These are phyloP conservation scores for Monosporascus sp. DNA, from an alignment of 2,329 filamentous ascomycete genomes.

Conservation along the genomic window DNA sequence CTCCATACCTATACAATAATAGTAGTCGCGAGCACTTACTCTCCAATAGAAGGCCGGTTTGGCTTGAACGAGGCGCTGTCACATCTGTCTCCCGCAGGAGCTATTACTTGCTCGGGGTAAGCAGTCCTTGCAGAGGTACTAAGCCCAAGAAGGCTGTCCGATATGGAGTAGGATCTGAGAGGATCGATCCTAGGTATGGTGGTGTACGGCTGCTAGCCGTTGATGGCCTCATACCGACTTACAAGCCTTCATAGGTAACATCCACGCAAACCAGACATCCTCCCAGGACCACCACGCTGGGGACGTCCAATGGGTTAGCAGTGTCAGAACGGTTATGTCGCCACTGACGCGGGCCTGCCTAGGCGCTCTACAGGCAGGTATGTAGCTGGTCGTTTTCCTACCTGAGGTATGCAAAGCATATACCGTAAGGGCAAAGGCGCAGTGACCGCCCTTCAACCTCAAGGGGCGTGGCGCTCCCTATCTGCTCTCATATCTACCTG, in stretches of 20 bases:
- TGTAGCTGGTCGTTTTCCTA: neutral
- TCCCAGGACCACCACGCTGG: neutral
- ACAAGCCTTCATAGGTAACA: neutral
- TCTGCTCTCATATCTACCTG: too few relatives aligned
- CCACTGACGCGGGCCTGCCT: too few relatives aligned
- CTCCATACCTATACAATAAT: too few relatives aligned
- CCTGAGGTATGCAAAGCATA: neutral
- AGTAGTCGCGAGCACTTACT: neutral
- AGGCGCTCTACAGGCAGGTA: neutral
- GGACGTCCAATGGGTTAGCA: neutral
- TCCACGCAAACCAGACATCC: neutral
- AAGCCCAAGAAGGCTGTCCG: neutral
- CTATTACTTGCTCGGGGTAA: neutral
- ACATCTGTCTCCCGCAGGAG: neutral
- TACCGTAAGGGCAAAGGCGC: too few relatives aligned
- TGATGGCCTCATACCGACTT: neutral
- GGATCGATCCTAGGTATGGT: neutral
- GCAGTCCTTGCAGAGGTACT: neutral
- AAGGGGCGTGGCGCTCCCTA: too few relatives aligned
- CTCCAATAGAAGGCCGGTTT: neutral
- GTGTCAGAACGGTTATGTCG: neutral
- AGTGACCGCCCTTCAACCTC: too few relatives aligned
- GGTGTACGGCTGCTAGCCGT: neutral
- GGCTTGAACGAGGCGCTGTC: neutral
- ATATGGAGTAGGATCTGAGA: neutral